These are phyloP conservation scores for Globisporangium radiosum DNA, from an alignment of 352 stramenopile genomes.

Conservation along the genomic window DNA sequence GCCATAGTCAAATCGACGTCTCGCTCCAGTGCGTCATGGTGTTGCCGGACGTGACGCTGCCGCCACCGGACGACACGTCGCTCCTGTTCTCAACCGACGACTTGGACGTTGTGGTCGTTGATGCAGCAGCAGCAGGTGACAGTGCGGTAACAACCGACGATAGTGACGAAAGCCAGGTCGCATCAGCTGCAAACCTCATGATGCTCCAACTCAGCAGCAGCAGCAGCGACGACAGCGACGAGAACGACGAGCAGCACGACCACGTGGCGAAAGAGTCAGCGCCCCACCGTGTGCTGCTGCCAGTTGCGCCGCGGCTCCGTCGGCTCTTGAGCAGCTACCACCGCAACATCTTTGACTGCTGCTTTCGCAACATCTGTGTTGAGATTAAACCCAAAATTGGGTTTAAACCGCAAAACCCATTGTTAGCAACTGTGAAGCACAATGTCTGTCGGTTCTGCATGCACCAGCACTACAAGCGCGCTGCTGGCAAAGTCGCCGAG, in stretches of 20 bases:
- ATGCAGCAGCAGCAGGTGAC: too few species aligned
- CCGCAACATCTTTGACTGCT: constrained; percentile 77
- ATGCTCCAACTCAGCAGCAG: neutral
- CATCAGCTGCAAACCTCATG: neutral
- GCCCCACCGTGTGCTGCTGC: constrained; percentile 6
- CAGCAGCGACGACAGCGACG: constrained; percentile 9
- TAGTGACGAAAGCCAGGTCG: too few species aligned
- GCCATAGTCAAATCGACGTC: constrained; percentile 73
- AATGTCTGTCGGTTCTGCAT: constrained; percentile 81
- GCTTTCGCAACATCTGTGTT: constrained; percentile 81
- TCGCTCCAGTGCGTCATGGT: constrained; percentile 70
- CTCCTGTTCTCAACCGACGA: constrained; percentile 33
- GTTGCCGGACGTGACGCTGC: constrained; percentile 70
- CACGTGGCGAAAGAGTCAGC: neutral
- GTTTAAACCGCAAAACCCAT: constrained; percentile 31
- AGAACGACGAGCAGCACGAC: constrained; percentile 21
- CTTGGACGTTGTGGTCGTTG: constrained; percentile 5
- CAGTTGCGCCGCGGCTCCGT: constrained; percentile 10
- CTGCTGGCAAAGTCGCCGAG: constrained; percentile 65
- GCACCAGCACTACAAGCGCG: constrained; percentile 84
- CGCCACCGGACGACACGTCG: constrained; percentile 37
- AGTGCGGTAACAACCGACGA: too few species aligned
- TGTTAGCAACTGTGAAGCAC: constrained; percentile 27
- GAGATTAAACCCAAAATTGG: constrained; percentile 87
- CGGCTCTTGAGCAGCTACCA: constrained; percentile 30